Conservation (phyloP, 768 basidiomycete genomes). For the Termitomyces sp. region DNA sequence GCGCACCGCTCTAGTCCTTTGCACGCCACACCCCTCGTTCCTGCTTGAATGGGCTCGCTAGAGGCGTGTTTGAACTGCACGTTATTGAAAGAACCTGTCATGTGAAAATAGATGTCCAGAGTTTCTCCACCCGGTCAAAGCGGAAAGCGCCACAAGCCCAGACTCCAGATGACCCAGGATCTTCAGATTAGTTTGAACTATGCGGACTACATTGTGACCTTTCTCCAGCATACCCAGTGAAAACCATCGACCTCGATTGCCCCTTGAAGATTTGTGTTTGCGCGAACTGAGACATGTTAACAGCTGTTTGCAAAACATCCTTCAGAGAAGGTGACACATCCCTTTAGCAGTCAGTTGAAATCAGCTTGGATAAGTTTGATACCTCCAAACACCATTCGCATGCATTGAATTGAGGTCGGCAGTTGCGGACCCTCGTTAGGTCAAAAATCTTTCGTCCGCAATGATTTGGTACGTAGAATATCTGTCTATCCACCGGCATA, state of each 20-base stretch:
- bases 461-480: neutral
- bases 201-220: neutral
- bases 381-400: neutral
- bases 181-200: neutral
- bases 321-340: neutral
- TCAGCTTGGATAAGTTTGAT: neutral
- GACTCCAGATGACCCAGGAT: neutral
- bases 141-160: neutral
- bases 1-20: neutral
- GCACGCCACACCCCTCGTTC: neutral
- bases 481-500: neutral
- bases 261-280: neutral
- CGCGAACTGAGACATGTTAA: neutral
- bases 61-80: neutral
- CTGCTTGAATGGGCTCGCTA: neutral
- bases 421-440: neutral
- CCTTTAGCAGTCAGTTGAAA: too few relatives aligned
- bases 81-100: neutral
- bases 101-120: neutral
- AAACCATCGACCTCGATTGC: neutral
- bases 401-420: neutral
- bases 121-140: neutral
- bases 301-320: neutral
- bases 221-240: neutral
- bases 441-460: neutral